These are phyloP conservation scores for Trichosporon coremiiforme DNA, from an alignment of 1,284 basidiomycete species.

Conservation along the genomic window DNA sequence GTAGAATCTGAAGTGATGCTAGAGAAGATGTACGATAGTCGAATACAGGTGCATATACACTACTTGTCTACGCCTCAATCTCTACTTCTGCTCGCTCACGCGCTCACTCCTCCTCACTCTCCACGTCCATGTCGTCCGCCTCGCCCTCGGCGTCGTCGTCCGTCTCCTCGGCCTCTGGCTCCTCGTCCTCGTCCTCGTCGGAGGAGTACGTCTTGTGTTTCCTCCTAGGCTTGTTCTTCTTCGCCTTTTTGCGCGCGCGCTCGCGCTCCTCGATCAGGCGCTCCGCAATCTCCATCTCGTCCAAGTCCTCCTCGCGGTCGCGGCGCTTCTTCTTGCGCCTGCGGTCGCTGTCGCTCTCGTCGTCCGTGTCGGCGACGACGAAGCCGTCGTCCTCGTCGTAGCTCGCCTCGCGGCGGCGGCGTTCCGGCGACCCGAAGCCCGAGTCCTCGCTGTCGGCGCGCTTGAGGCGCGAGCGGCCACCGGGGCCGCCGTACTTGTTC, in stretches of 20 bases:
- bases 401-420: slow-evolving; percentile 27
- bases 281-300: slow-evolving; percentile 49
- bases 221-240: slow-evolving; percentile 35
- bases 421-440: slow-evolving; percentile 16
- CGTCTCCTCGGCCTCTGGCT: slow-evolving; percentile 41
- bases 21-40: background rate
- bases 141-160: slow-evolving; percentile 40
- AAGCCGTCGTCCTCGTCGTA: slow-evolving; percentile 56
- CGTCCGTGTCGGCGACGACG: slow-evolving; percentile 49
- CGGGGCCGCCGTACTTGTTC: slow-evolving; percentile 22
- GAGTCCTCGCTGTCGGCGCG: slow-evolving; percentile 30
- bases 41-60: background rate
- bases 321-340: slow-evolving; percentile 31
- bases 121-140: slow-evolving; percentile 47
- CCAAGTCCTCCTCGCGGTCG: slow-evolving; percentile 36
- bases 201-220: slow-evolving; percentile 30
- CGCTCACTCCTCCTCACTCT: slow-evolving; percentile 53
- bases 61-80: no score
- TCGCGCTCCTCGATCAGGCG: slow-evolving; percentile 43
- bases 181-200: slow-evolving; percentile 30
- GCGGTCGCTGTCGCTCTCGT: slow-evolving; percentile 37
- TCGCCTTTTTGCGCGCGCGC: slow-evolving; percentile 31
- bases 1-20: background rate
- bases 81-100: no score
- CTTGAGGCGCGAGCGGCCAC: slow-evolving; percentile 24